Conservation (phyloP, 1,139 yeast genomes). For the Suhomyces maxii region DNA sequence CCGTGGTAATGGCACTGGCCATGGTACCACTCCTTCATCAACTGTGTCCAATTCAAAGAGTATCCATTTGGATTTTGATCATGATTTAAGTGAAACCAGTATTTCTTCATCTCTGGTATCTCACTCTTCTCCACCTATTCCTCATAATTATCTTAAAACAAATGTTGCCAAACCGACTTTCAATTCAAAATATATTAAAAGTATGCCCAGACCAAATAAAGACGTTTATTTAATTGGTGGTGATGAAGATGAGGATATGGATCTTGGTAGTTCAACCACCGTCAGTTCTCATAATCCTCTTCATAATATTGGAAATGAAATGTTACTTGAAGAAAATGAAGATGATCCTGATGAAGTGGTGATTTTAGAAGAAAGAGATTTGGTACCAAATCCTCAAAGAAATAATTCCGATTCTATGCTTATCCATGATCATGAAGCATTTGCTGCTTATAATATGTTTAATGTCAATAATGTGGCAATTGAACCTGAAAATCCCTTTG, state of each 20-base stretch:
- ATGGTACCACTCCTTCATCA: constrained; percentile 5
- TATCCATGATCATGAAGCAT: constrained; percentile 39
- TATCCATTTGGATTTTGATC: constrained; percentile 13
- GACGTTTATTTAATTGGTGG: constrained; percentile 13
- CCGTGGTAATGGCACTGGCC: not conserved
- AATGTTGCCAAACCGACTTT: constrained; percentile 7
- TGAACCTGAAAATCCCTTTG: constrained; percentile 16
- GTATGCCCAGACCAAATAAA: constrained; percentile 3
- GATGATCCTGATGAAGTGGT: constrained; percentile 21
- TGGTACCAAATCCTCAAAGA: constrained; percentile 19
- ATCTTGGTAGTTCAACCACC: constrained; percentile 7
- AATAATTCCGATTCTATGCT: constrained; percentile 43
- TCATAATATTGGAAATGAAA: constrained; percentile 6
- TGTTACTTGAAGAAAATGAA: constrained; percentile 12
- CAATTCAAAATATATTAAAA: constrained; percentile 12
- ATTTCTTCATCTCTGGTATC: constrained; percentile 14
- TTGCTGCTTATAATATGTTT: constrained; percentile 47
- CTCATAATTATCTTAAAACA: constrained; percentile 2
- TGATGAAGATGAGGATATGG: constrained; percentile 18
- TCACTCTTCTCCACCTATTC: constrained; percentile 11
- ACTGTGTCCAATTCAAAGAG: constrained; percentile 9
- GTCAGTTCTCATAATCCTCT: constrained; percentile 3
- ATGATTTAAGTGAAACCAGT: constrained; percentile 14
- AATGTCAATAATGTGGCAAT: constrained; percentile 23
- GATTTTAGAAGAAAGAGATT: constrained; percentile 20